These are phyloP conservation scores for Seiridium unicorne DNA, from an alignment of 2,329 filamentous ascomycete species.

Conservation along the genomic window DNA sequence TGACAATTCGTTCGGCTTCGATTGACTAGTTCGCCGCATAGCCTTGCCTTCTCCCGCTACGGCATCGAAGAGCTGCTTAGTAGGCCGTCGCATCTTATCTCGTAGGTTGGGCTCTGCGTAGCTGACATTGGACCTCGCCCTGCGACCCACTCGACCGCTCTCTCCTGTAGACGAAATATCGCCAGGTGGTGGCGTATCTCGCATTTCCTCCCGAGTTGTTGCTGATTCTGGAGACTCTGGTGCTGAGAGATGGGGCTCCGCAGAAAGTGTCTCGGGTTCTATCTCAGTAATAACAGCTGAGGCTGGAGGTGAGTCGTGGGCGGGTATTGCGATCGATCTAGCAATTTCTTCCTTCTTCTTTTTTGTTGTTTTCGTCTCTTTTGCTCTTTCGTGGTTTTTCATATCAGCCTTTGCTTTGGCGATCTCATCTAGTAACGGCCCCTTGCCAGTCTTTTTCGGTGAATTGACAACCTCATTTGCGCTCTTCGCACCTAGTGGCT, in stretches of 20 bases:
- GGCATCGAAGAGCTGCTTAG: constrained; percentile 73
- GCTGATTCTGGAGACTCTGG: constrained; percentile 49
- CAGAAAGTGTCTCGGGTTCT: constrained; percentile 31
- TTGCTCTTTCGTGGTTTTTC: constrained; percentile 16
- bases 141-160: constrained; percentile 62
- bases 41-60: constrained; percentile 64
- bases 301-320: constrained; percentile 14
- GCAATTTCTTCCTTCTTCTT: constrained; percentile 19
- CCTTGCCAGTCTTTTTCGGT: constrained; percentile 49
- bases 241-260: constrained; percentile 40
- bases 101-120: constrained; percentile 81
- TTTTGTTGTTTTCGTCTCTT: constrained; percentile 11
- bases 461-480: constrained; percentile 59
- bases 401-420: constrained; percentile 37
- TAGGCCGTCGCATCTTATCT: constrained; percentile 81
- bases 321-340: constrained; percentile 27
- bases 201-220: constrained; percentile 28
- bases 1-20: constrained; percentile 26
- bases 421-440: constrained; percentile 31
- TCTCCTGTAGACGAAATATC: constrained; percentile 56
- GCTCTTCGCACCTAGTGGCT: constrained; percentile 55
- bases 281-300: constrained; percentile 20
- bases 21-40: constrained; percentile 39
- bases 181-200: constrained; percentile 59
- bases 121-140: constrained; percentile 68